phyloP scores from a whole-genome alignment of 2,329 filamentous ascomycete species.

The Triangularia setosa region DNA sequence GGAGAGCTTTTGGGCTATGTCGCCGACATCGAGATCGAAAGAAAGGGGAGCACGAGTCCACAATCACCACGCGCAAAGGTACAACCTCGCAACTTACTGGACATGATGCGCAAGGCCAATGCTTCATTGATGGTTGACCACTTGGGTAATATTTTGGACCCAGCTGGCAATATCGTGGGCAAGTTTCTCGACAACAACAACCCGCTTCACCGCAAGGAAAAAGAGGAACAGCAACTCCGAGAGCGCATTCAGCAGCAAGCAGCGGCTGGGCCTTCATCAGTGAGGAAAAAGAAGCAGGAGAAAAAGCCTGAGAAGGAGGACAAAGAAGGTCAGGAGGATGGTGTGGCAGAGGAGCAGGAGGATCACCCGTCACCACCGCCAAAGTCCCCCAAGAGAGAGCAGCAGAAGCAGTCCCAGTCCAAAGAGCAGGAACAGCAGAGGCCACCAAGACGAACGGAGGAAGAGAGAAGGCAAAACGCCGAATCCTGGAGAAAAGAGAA shows the following conservation, averaged over 20 bases:
- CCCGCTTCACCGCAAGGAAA: conserved; percentile 37
- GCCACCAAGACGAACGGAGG: conserved; percentile 28
- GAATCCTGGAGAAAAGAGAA: conserved; percentile 37
- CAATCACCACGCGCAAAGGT: conserved; percentile 15
- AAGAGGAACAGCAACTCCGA: conserved; percentile 29
- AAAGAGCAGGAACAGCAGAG: conserved; percentile 10
- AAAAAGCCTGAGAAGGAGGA: conserved; percentile 23
- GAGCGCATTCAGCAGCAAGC: conserved; percentile 14
- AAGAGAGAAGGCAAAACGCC: conserved; percentile 31
- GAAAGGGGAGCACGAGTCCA: conserved; percentile 18
- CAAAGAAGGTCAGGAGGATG: conserved; percentile 30
- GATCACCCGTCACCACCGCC: conserved; percentile 2
- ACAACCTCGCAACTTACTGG: conserved; percentile 31
- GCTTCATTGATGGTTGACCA: conserved; percentile 41
- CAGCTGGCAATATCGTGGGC: conserved; percentile 43
- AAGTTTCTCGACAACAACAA: conserved; percentile 47
- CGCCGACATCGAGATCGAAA: conserved; percentile 37
- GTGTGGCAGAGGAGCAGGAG: neutral
- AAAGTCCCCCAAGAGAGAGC: neutral
- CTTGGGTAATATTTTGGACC: conserved; percentile 44
- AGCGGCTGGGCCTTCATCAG: neutral
- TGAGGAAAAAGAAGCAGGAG: conserved; percentile 27
- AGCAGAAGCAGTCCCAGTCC: conserved; percentile 17
- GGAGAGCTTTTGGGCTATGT: conserved; percentile 44
- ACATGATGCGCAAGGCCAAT: conserved; percentile 31